Conservation (phyloP, 345 rosid species). For the Laguncularia racemosa region DNA sequence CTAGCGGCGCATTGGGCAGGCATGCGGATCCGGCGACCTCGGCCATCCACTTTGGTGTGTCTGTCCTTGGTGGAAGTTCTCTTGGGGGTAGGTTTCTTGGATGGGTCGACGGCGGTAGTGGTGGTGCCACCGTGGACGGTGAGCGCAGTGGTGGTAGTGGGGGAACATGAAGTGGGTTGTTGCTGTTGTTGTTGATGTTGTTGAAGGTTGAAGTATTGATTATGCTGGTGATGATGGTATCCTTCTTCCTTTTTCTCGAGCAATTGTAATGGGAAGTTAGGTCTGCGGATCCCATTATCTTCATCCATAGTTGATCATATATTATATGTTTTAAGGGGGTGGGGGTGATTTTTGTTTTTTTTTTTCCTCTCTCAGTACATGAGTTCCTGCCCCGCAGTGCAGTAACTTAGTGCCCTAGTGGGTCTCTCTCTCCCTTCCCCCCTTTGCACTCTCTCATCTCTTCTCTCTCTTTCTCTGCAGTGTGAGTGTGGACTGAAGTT, state of each 20-base stretch:
- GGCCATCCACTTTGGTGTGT: constrained; percentile 95
- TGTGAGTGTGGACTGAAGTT: constrained; percentile 27
- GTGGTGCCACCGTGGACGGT: constrained; percentile 2
- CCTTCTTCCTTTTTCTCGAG: constrained; percentile 37
- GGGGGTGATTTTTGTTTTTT: not conserved
- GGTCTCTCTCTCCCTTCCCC: constrained; percentile 15
- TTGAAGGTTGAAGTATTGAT: not conserved
- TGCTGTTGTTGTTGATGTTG: constrained; percentile 5
- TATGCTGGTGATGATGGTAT: constrained; percentile 5
- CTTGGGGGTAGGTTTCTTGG: constrained; percentile 65
- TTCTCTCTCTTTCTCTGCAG: constrained; percentile 14
- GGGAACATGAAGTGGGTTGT: constrained; percentile 17
- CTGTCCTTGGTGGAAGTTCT: constrained; percentile 75
- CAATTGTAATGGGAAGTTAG: constrained; percentile 75
- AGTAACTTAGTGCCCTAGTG: constrained; percentile 13
- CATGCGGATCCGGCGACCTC: constrained; percentile 95
- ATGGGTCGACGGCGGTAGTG: not conserved
- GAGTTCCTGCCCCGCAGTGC: constrained; percentile 14
- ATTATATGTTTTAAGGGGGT: constrained; percentile 5
- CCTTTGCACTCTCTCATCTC: constrained; percentile 7
- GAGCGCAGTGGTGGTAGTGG: constrained; percentile 1
- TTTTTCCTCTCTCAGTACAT: constrained; percentile 15
- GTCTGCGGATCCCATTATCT: constrained; percentile 59
- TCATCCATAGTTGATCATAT: constrained; percentile 45
- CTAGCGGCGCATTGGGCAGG: constrained; percentile 90